Conservation (phyloP, 1,284 basidiomycete genomes). For the Anthracocystis setariae region DNA sequence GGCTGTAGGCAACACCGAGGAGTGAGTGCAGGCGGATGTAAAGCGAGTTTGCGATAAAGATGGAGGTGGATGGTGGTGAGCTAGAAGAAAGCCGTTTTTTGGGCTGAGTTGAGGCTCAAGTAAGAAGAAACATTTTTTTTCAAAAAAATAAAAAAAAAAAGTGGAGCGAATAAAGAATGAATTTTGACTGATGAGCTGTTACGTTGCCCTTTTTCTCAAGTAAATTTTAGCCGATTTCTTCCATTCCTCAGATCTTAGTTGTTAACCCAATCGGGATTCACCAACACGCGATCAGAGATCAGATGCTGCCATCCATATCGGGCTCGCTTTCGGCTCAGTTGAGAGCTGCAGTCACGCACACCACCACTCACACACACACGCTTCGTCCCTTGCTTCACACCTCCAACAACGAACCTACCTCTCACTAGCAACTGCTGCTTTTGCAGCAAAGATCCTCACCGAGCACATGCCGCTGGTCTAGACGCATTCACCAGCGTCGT, state of each 20-base stretch:
- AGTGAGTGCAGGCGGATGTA: too few species aligned
- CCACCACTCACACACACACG: too few species aligned
- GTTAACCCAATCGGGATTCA: background rate
- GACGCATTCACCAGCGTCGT: slow-evolving; percentile 3
- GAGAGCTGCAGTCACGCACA: slow-evolving; percentile 1
- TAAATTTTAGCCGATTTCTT: slow-evolving; percentile 3
- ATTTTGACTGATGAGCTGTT: slow-evolving; percentile 4
- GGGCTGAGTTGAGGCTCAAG: background rate
- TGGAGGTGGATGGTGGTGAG: too few species aligned
- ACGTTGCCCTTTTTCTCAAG: slow-evolving; percentile 1
- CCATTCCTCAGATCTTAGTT: background rate
- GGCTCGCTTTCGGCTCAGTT: too few species aligned
- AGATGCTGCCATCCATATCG: slow-evolving; percentile 3
- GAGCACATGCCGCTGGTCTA: slow-evolving; percentile 10
- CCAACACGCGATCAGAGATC: slow-evolving; percentile 11
- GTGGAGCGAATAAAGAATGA: slow-evolving; percentile 8
- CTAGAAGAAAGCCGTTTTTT: too few species aligned
- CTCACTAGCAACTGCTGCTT: background rate
- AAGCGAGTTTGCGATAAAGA: too few species aligned
- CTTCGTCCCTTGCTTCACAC: too few species aligned
- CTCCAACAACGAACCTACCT: background rate
- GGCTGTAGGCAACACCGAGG: too few species aligned
- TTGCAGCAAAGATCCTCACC: background rate
- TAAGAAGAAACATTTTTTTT: too few species aligned
- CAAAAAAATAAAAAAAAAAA: too few species aligned